Base-by-base conservation (phyloP, 768 basidiomycete genomes). In the Tylopilus cervinicoccineus region DNA sequence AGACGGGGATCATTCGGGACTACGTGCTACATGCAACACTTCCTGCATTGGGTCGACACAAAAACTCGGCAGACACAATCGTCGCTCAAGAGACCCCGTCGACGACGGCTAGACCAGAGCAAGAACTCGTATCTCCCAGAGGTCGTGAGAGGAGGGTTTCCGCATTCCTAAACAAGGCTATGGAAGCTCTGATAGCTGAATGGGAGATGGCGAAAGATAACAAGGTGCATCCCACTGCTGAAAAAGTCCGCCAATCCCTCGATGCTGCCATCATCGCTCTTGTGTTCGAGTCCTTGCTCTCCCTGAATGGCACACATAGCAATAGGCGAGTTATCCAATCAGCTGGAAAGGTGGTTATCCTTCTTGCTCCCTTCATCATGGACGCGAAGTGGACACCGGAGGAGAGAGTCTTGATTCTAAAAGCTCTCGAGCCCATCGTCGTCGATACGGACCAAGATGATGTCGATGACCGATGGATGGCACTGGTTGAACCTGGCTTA, bases 201-300 rank as follows among this genome's bases (percentile, higher is more conserved):
- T 81, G 80, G 80, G 77, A 80, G 34, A 66, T 59, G 7, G 62
- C 62, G 22, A 67, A 65, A 19, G 68, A 69, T 13, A 59, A 47
- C 7, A 55, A 54, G 24, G 51, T 56, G 12, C 71, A 71, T 49
- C 72, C 75, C 20, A 79, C 78, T 7, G 80, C 79, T 1, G 89
- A 89, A 61, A 75, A 72, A 38, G 75, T 84, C 5, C 81, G 91
- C 19, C 73, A 76, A 26, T 72, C 79, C 5, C 58, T 96, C 45
- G 93, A 97, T 61, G 65, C 85, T 26, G 79, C 82, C 6, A 72
- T 90, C 8, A 70, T 72, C 2, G 78, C 83, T 3, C 66, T 96
- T 3, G 71, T 72, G 29, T 94, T 89, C 57, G 86, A 93, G 62
- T 77, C 79, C 4, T 56, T 80, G 1, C 75, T 93, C 7, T 60